A percentile compares a stretch with the other conserved stretches of the same genome.
Evolutionary conservation across 78 protist genomes (phyloP).

Genomic region (Dictyostelium intermedium): DNA sequence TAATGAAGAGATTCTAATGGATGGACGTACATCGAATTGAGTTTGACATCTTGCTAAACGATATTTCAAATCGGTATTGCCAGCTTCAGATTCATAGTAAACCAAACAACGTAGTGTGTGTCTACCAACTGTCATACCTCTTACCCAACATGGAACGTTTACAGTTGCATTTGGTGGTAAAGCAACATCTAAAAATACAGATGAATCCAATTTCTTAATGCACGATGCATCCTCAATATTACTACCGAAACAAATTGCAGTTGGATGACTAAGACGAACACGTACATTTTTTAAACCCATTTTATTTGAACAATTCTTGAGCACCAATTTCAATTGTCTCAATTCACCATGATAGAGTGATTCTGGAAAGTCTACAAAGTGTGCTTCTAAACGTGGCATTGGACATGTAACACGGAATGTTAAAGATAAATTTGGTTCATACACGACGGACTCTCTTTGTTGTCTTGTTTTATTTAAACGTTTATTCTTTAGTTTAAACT

Average conservation of each 20-base stretch:
- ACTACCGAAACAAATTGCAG: slow-evolving; percentile 46
- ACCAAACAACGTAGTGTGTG: slow-evolving; percentile 54
- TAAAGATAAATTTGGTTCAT: slow-evolving; percentile 47
- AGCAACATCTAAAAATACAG: slow-evolving; percentile 25
- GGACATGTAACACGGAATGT: slow-evolving; percentile 71
- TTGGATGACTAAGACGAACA: slow-evolving; percentile 52
- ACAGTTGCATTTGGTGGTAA: slow-evolving; percentile 55
- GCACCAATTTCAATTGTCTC: slow-evolving; percentile 38
- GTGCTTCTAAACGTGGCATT: slow-evolving; percentile 71
- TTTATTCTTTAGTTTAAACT: slow-evolving; percentile 58
- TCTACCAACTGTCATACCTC: slow-evolving; percentile 56
- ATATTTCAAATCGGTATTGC: slow-evolving; percentile 57
- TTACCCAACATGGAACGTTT: slow-evolving; percentile 56
- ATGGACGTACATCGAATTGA: slow-evolving; percentile 49
- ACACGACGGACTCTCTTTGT: slow-evolving; percentile 52
- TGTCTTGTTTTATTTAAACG: slow-evolving; percentile 50
- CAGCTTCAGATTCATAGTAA: slow-evolving; percentile 66
- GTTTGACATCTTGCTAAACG: slow-evolving; percentile 75
- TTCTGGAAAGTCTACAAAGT: slow-evolving; percentile 47
- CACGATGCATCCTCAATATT: slow-evolving; percentile 40
- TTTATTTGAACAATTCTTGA: slow-evolving; percentile 53
- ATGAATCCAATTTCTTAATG: slow-evolving; percentile 17
- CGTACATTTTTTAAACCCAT: slow-evolving; percentile 77
- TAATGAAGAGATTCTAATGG: slow-evolving; percentile 40
- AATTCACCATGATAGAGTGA: slow-evolving; percentile 51